Evolutionary conservation across 2,329 filamentous ascomycete species (phyloP).

Genomic region (Talaromyces islandicus): DNA sequence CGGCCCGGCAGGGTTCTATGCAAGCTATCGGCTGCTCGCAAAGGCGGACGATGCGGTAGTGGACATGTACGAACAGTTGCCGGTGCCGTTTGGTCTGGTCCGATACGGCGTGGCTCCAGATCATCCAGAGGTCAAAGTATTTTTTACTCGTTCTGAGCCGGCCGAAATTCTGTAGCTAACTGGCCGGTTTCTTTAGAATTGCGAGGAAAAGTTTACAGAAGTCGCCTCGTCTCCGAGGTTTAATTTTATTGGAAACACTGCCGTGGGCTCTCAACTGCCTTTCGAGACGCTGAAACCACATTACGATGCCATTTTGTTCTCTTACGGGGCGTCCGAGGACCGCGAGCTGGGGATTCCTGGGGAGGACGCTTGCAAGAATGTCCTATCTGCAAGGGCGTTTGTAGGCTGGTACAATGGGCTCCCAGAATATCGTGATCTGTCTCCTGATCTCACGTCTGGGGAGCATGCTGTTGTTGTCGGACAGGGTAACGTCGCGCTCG

Average conservation of each 20-base stretch:
- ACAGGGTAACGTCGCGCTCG: slow-evolving; percentile 92
- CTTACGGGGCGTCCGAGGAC: slow-evolving; percentile 87
- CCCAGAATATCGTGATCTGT: slow-evolving; percentile 68
- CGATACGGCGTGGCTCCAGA: slow-evolving; percentile 96
- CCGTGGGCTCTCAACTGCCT: slow-evolving; percentile 65
- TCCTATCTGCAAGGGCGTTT: slow-evolving; percentile 86
- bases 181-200: slow-evolving; percentile 58
- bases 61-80: slow-evolving; percentile 94
- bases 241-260: slow-evolving; percentile 84
- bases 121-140: slow-evolving; percentile 93
- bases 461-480: slow-evolving; percentile 86
- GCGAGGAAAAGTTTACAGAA: slow-evolving; percentile 86
- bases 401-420: slow-evolving; percentile 98
- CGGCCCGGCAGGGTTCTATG: slow-evolving; percentile 93
- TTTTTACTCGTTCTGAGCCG: not conserved
- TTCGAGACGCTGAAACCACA: slow-evolving; percentile 66
- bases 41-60: slow-evolving; percentile 66
- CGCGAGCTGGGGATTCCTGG: slow-evolving; percentile 71
- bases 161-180: not conserved
- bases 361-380: slow-evolving; percentile 60
- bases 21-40: slow-evolving; percentile 75
- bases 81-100: slow-evolving; percentile 87
- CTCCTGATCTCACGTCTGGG: slow-evolving; percentile 66
- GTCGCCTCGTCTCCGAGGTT: slow-evolving; percentile 78
- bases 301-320: slow-evolving; percentile 88